Conservation (phyloP, 257 asterid species). For the Solanum virginianum region DNA sequence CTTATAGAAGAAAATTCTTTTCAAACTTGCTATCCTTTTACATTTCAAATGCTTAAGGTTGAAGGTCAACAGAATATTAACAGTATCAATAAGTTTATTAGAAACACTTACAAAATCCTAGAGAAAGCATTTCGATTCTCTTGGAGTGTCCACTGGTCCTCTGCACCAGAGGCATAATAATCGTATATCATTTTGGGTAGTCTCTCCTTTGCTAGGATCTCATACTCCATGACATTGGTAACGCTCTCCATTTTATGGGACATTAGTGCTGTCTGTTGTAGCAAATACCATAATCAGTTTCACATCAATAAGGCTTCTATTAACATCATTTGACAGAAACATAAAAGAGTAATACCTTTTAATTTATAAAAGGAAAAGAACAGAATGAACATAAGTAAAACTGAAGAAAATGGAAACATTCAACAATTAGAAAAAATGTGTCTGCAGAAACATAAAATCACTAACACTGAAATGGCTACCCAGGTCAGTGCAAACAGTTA, state of each 20-base stretch:
- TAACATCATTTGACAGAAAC: neutral
- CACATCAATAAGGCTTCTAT: neutral
- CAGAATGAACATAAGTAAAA: neutral
- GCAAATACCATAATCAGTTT: neutral
- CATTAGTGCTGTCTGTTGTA: neutral
- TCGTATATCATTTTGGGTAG: conserved; percentile 64
- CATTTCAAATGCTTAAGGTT: neutral
- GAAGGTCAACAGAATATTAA: neutral
- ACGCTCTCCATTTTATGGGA: conserved; percentile 31
- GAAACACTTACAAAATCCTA: conserved; percentile 40
- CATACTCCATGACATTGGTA: conserved; percentile 61
- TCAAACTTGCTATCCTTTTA: neutral
- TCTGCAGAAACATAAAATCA: neutral
- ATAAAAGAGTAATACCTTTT: neutral
- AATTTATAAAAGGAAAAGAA: neutral
- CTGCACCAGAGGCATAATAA: conserved; percentile 65
- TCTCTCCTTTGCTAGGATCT: conserved; percentile 42
- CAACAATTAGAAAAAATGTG: neutral
- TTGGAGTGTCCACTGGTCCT: conserved; percentile 67
- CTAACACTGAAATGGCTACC: neutral
- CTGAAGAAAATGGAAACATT: neutral
- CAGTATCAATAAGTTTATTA: neutral
- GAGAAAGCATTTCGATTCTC: conserved; percentile 58
- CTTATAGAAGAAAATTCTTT: neutral
- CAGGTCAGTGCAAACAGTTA: neutral